Base-by-base conservation (phyloP, 192 early-diverging fungal genomes). In the Coemansia sp. region DNA sequence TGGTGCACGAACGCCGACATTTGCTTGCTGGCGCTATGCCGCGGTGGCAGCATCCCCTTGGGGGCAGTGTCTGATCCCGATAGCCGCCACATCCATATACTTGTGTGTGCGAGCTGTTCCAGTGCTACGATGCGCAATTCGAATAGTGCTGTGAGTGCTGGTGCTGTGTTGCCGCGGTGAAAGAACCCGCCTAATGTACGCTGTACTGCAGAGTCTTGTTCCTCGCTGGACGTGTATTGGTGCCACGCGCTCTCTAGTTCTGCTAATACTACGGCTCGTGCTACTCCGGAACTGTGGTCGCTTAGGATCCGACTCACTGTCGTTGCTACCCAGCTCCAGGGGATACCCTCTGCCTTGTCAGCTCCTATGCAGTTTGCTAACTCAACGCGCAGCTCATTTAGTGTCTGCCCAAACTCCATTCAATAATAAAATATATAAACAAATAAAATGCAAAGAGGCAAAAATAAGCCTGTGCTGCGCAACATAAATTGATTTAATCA, bases 201-300 rank as follows among this genome's bases (percentile, higher is more conserved):
- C 2, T 69, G 62, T 11, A 70, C 68, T 18, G 68, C 75, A 1
- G 39, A 15, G 38, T 78, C 65, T 33, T 69, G 15, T 33, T 65
- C 61, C 20, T 82, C 66, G 46, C 67, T 69, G 9, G 72, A 71
- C 3, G 62, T 41, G 10, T 71, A 33, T 18, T 39, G 47, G 72
- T 82, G 70, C 80, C 80, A 78, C 47, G 73, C 65, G 3, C 43
- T 34, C 46, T 82, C 80, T 6, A 82, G 75, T 62, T 82, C 80
- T 1, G 75, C 65, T 27, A 82, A 41, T 36, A 78, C 63, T 24
- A 82, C 75, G 3, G 80, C 55, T n/a, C 80, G 80, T 40, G 80
- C 66, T 13, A 75, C 40, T 10, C 75, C 72, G 3, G 74, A 74
- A 69, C 68, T 63, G 67, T 82, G 71, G 3, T 74, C 80, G 49